These are phyloP conservation scores for Thermoascus crustaceus DNA, from an alignment of 2,329 filamentous ascomycete species.

Conservation along the genomic window DNA sequence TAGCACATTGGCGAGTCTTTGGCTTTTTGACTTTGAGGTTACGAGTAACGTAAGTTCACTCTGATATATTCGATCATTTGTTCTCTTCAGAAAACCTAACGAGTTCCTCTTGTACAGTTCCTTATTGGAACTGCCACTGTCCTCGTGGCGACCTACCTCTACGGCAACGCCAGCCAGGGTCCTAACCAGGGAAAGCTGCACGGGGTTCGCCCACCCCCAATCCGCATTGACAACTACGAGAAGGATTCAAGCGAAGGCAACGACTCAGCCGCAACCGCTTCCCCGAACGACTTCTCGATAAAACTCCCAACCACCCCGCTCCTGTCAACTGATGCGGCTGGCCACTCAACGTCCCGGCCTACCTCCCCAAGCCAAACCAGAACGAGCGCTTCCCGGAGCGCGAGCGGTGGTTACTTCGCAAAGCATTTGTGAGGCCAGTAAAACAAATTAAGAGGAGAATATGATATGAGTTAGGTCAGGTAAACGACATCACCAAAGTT, in stretches of 20 bases:
- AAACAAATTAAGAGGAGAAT: too few relatives aligned
- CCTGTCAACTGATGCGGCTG: constrained; percentile 37
- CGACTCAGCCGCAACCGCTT: constrained; percentile 15
- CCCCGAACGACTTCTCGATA: constrained; percentile 39
- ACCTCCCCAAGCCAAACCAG: constrained; percentile 42
- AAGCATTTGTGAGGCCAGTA: constrained; percentile 20
- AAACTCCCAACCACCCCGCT: constrained; percentile 41
- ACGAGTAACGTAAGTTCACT: constrained; percentile 58
- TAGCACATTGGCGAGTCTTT: constrained; percentile 75
- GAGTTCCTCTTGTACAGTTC: constrained; percentile 50
- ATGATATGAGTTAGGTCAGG: background rate
- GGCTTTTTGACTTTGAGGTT: constrained; percentile 73
- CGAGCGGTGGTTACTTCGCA: constrained; percentile 31
- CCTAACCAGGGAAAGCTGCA: constrained; percentile 33
- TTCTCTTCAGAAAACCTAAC: constrained; percentile 4
- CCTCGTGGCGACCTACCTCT: constrained; percentile 74
- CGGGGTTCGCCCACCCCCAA: constrained; percentile 40
- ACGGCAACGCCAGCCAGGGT: constrained; percentile 50
- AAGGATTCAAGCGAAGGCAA: constrained; percentile 55
- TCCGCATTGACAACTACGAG: constrained; percentile 64
- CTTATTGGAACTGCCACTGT: constrained; percentile 71
- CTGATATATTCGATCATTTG: constrained; percentile 1
- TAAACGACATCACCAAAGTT: background rate
- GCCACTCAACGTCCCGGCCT: constrained; percentile 47
- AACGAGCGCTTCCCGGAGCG: constrained; percentile 30